Evolutionary conservation across 768 basidiomycete genomes (phyloP).

Genomic region (Pleurotus ostreatus): DNA sequence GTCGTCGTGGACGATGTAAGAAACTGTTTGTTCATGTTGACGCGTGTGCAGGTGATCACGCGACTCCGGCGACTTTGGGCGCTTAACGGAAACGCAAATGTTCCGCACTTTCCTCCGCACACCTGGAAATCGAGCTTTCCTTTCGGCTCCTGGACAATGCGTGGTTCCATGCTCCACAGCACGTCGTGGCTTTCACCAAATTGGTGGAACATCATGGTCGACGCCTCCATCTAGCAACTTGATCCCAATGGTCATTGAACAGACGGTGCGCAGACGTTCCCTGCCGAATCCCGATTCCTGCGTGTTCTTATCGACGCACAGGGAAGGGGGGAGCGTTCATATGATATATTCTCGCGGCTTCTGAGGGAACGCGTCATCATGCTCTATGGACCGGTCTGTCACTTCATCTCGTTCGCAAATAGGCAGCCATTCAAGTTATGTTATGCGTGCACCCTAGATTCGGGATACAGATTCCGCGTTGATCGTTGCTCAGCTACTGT

Average conservation of each 20-base stretch:
- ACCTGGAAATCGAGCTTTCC: background rate
- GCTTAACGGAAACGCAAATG: background rate
- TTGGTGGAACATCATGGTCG: constrained; percentile 40
- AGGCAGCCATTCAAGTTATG: too few species aligned
- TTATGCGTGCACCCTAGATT: constrained; percentile 47
- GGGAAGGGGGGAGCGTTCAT: constrained; percentile 86
- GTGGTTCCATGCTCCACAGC: constrained; percentile 7
- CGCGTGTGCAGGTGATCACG: constrained; percentile 1
- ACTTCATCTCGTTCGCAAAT: constrained; percentile 1
- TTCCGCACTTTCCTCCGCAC: background rate
- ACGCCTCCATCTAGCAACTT: constrained; percentile 53
- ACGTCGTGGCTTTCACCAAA: constrained; percentile 48
- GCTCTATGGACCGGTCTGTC: constrained; percentile 84
- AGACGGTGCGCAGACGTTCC: constrained; percentile 53
- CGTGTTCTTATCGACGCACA: constrained; percentile 22
- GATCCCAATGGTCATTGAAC: constrained; percentile 91
- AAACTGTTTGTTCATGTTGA: background rate
- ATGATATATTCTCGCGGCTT: constrained; percentile 94
- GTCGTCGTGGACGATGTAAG: background rate
- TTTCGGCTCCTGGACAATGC: background rate
- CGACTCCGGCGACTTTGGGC: background rate
- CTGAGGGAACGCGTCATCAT: constrained; percentile 93
- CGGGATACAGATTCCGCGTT: constrained; percentile 86
- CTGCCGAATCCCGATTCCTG: constrained; percentile 1
- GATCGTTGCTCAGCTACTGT: constrained; percentile 87